Conservation (phyloP, 441 rosid genomes). For the Theobroma grandiflorum region DNA sequence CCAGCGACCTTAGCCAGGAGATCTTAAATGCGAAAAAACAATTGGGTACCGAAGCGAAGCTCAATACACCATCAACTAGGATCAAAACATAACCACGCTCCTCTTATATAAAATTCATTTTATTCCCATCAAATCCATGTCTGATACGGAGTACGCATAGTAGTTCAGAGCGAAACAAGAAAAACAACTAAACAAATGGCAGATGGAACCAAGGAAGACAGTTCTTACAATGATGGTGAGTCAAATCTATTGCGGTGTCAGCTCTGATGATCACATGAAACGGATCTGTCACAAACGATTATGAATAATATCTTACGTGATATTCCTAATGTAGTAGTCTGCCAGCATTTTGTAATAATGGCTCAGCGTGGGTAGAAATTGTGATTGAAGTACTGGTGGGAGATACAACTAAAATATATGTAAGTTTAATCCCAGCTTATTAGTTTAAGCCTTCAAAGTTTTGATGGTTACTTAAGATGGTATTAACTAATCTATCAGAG, state of each 20-base stretch:
- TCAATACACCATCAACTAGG: not conserved
- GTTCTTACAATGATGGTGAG: not conserved
- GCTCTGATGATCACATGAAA: conserved; percentile 15
- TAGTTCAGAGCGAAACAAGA: not conserved
- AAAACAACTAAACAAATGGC: not conserved
- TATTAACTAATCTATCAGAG: not conserved
- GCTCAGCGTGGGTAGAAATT: too few relatives aligned
- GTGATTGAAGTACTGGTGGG: too few relatives aligned
- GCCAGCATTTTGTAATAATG: not conserved
- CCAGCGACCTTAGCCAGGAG: too few relatives aligned
- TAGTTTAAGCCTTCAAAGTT: not conserved
- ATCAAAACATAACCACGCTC: not conserved
- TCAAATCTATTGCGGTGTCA: conserved; percentile 9
- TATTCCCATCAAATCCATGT: conserved; percentile 11
- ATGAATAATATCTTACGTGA: conserved; percentile 1
- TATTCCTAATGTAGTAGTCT: not conserved
- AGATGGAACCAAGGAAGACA: not conserved
- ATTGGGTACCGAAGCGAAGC: not conserved
- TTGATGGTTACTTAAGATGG: not conserved
- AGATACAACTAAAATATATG: too few relatives aligned
- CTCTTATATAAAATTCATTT: not conserved
- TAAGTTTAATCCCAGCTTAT: not conserved
- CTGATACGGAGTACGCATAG: not conserved
- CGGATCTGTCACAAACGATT: conserved; percentile 8
- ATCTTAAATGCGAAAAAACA: not conserved